These are phyloP conservation scores for Sporothrix sp. DNA, from an alignment of 2,329 filamentous ascomycete genomes.

Conservation along the genomic window DNA sequence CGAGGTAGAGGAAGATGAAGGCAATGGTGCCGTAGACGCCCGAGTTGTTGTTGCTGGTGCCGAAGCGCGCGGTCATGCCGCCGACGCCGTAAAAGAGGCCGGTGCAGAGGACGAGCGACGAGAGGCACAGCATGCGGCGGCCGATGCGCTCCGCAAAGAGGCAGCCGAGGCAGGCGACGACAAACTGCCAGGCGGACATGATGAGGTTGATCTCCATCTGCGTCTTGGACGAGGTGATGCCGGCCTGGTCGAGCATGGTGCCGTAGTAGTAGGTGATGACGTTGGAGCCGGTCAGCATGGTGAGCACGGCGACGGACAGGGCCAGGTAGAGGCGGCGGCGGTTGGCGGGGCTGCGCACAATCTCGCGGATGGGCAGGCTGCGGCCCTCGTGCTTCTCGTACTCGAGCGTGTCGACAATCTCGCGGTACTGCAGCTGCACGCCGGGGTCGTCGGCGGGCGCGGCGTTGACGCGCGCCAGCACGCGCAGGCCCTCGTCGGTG, in stretches of 20 bases:
- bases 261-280: constrained; percentile 18
- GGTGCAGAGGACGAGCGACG: constrained; percentile 29
- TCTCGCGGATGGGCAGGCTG: constrained; percentile 12
- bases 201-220: constrained; percentile 19
- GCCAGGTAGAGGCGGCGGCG: constrained; percentile 9
- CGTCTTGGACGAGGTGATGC: constrained; percentile 16
- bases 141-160: constrained; percentile 19
- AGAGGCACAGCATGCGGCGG: constrained; percentile 25
- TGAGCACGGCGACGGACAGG: constrained; percentile 14
- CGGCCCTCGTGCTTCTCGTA: constrained; percentile 13
- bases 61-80: constrained; percentile 33
- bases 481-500: constrained; percentile 23
- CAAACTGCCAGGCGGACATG: constrained; percentile 18
- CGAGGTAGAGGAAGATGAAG: constrained; percentile 46
- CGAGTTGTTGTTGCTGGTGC: constrained; percentile 6
- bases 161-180: constrained; percentile 17
- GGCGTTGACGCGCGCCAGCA: constrained; percentile 32
- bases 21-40: constrained; percentile 26
- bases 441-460: constrained; percentile 25
- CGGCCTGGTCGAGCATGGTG: constrained; percentile 16
- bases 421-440: constrained; percentile 29
- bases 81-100: constrained; percentile 21
- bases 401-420: constrained; percentile 31
- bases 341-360: constrained; percentile 11
- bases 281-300: constrained; percentile 17